Evolutionary conservation across 805 yeast genomes (phyloP), one percentile per base, ranked within the genome.

Genomic region (Kregervanrija pseudodelftensis): DNA sequence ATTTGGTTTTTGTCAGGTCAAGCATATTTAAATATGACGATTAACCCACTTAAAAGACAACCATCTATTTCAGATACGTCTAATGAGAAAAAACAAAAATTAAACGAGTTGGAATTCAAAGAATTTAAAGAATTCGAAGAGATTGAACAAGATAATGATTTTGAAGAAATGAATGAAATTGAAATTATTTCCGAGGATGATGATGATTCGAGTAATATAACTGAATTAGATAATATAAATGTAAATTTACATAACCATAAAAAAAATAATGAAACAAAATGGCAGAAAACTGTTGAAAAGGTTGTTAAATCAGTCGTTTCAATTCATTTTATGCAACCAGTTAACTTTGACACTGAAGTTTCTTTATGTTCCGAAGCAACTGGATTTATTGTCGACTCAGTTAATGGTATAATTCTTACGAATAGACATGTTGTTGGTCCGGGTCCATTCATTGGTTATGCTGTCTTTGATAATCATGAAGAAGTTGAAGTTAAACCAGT

Each of bases 371-470:
- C 86, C 43, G 95, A 90, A 63, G 97, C 96, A n/a, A 87, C 96
- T 0, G 97, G 97, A 2, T 90, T 90, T 62, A 88, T 90, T 5
- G 96, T 90, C 10, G 97, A 90, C 61, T 73, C 91, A 2, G 70
- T 75, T 44, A 64, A 78, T 22, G 97, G 97, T 12, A 77, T 89
- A 47, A 88, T 90, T 49, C 71, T 90, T 60, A 90, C 97, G 10
- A 90, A 90, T 66, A 75, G 96, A 58, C 97, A 90, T 59, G 97
- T 90, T 40, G 96, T 89, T 36, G 95, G 96, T 2, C 89, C 96
- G 0, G 96, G 96, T 13, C 96, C 96, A 1, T 89, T 90, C 62
- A 76, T 80, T 33, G 97, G 97, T 1, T 87, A 84, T 58, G 95
- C 86, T 0, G 88, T 90, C 1, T 90, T 90, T 59, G 95, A 90